Percentiles rank a stretch among this genome's conserved stretches.
Evolutionary conservation across 345 rosid genomes (phyloP).

Genomic region (Euphorbia lathyris): DNA sequence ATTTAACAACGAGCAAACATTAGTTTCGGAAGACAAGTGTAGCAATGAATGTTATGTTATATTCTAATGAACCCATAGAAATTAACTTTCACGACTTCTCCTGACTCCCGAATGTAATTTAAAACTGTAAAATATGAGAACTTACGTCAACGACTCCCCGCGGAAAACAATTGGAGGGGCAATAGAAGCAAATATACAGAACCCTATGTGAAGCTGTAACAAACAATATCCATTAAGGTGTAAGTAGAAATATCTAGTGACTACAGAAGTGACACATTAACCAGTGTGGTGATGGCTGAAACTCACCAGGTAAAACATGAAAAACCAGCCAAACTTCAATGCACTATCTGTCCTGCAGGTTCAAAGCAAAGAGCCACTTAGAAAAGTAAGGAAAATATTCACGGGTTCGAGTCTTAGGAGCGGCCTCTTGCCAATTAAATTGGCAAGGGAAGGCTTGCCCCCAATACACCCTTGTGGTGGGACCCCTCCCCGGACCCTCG

Average conservation of each 20-base stretch:
- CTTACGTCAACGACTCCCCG: constrained; percentile 99
- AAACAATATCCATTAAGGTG: constrained; percentile 12
- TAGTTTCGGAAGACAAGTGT: background rate
- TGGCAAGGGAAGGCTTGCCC: too few relatives aligned
- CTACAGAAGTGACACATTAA: constrained; percentile 2
- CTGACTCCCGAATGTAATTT: background rate
- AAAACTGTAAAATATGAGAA: constrained; percentile 10
- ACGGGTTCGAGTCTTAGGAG: too few relatives aligned
- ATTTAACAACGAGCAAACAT: constrained; percentile 12
- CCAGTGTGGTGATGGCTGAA: constrained; percentile 6
- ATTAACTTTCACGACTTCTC: background rate
- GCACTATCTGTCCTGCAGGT: constrained; percentile 96
- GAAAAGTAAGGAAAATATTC: background rate
- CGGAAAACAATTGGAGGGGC: constrained; percentile 95
- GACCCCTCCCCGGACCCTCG: too few relatives aligned
- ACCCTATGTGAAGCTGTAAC: constrained; percentile 80
- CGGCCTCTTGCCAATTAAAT: too few relatives aligned
- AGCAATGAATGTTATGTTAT: background rate
- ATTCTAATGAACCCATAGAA: background rate
- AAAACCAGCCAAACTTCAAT: constrained; percentile 90
- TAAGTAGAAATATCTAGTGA: constrained; percentile 5
- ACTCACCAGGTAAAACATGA: constrained; percentile 92
- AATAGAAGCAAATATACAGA: constrained; percentile 96
- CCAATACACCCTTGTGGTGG: too few relatives aligned
- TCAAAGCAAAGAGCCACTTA: constrained; percentile 13